Evolutionary conservation across 2,329 filamentous ascomycete species (phyloP).

Genomic region (Hypoxylon sp.): DNA sequence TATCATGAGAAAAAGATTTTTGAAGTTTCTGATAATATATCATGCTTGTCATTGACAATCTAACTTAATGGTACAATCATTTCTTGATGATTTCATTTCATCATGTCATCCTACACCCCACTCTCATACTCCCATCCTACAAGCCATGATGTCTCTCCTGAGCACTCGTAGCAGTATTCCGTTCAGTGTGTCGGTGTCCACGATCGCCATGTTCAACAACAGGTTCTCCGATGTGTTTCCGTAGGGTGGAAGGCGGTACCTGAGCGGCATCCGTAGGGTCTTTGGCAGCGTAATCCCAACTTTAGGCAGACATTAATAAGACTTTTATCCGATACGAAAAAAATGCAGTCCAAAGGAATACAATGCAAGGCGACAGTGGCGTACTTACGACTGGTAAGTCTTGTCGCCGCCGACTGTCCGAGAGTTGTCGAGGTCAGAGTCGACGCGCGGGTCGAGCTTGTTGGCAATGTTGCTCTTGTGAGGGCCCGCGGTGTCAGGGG

Average conservation of each 20-base stretch:
- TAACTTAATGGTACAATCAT: slow-evolving; percentile 9
- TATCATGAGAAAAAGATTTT: not conserved
- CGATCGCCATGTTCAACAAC: slow-evolving; percentile 62
- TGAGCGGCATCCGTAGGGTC: slow-evolving; percentile 71
- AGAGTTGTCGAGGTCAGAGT: slow-evolving; percentile 68
- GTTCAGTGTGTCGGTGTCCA: slow-evolving; percentile 60
- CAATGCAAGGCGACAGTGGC: slow-evolving; percentile 12
- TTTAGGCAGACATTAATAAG: slow-evolving; percentile 28
- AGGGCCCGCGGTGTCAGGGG: slow-evolving; percentile 64
- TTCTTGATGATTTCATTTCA: not conserved
- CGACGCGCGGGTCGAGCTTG: slow-evolving; percentile 70
- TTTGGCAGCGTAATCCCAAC: slow-evolving; percentile 41
- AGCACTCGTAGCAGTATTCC: slow-evolving; percentile 63
- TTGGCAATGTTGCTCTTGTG: slow-evolving; percentile 69
- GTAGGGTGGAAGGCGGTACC: slow-evolving; percentile 69
- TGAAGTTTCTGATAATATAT: not conserved
- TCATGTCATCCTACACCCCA: not conserved
- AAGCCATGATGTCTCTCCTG: slow-evolving; percentile 62
- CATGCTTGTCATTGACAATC: slow-evolving; percentile 9
- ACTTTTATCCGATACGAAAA: not conserved
- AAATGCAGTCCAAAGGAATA: slow-evolving; percentile 1
- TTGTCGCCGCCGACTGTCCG: slow-evolving; percentile 70
- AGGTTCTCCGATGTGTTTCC: slow-evolving; percentile 63
- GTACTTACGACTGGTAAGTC: slow-evolving; percentile 62
- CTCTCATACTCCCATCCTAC: not conserved